phyloP scores from a whole-genome alignment of 2,329 filamentous ascomycete genomes.

The Diaporthe vaccinii region DNA sequence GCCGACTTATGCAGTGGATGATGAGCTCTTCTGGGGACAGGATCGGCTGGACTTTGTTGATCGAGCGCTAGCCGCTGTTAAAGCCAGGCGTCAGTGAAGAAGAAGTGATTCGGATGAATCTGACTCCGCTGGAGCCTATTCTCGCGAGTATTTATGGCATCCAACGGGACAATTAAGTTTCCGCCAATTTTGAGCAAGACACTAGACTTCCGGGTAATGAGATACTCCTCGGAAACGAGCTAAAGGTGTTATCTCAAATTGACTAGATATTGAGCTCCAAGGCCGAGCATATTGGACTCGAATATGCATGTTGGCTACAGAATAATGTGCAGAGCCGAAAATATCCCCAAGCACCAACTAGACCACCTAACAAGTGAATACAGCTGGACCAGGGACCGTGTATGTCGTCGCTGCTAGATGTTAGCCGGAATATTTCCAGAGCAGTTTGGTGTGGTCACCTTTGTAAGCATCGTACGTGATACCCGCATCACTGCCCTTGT shows the following conservation, averaged over 20 bases:
- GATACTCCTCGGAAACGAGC: background rate
- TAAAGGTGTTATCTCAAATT: background rate
- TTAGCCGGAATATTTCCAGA: background rate
- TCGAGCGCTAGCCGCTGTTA: conserved; percentile 12
- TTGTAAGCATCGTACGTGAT: conserved; percentile 68
- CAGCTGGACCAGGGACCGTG: conserved; percentile 60
- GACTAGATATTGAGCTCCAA: background rate
- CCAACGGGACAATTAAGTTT: background rate
- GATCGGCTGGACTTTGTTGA: conserved; percentile 31
- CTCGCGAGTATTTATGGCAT: no score
- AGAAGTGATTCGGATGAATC: background rate
- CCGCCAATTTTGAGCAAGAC: no score
- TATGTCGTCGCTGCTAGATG: conserved; percentile 53
- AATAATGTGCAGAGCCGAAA: background rate
- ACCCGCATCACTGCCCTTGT: conserved; percentile 62
- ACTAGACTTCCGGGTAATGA: background rate
- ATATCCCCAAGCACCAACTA: background rate
- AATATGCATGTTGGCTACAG: background rate
- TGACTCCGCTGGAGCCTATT: background rate
- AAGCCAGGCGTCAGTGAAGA: background rate
- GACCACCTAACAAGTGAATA: conserved; percentile 60
- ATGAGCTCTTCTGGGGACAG: conserved; percentile 35
- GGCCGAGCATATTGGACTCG: no score
- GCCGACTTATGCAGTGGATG: conserved; percentile 32
- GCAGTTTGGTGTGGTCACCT: conserved; percentile 48